Percentiles rank a stretch among this genome's conserved stretches.
These are phyloP conservation scores for Arthroderma sp. DNA, from an alignment of 2,329 filamentous ascomycete genomes.

Conservation along the genomic window DNA sequence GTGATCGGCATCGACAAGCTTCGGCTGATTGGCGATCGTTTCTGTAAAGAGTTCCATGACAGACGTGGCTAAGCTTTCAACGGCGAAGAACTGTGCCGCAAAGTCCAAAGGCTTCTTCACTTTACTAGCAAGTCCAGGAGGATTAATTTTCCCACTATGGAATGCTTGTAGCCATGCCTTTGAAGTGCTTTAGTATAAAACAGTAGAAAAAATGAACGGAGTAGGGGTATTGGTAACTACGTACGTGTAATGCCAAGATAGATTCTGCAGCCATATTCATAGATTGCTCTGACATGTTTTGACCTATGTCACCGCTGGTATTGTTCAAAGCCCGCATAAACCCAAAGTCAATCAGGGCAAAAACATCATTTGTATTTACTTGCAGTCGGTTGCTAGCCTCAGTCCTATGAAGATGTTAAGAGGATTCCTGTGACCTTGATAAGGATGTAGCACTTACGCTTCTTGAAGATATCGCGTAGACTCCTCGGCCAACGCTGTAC, in stretches of 20 bases:
- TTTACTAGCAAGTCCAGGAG: constrained; percentile 2
- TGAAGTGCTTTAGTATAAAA: background rate
- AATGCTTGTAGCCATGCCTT: constrained; percentile 14
- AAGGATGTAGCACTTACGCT: constrained; percentile 6
- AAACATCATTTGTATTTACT: constrained; percentile 28
- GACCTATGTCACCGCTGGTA: constrained; percentile 14
- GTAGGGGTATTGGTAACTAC: constrained; percentile 9
- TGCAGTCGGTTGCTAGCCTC: constrained; percentile 15
- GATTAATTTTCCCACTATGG: constrained; percentile 10
- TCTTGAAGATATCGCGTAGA: constrained; percentile 15
- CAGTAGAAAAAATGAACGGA: background rate
- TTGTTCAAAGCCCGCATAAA: constrained; percentile 24
- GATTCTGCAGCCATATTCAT: constrained; percentile 22
- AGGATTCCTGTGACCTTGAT: background rate
- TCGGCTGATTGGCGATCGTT: constrained; percentile 21
- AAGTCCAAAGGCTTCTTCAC: constrained; percentile 10
- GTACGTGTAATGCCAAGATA: constrained; percentile 28
- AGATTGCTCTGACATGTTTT: constrained; percentile 11
- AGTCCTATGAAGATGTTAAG: constrained; percentile 9
- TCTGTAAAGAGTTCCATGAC: constrained; percentile 28
- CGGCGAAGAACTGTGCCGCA: constrained; percentile 16
- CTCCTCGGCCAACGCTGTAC: constrained; percentile 32
- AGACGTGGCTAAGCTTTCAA: constrained; percentile 20
- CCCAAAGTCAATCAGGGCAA: constrained; percentile 27
- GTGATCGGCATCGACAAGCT: constrained; percentile 20